Percentiles rank a stretch among this genome's conserved stretches.
phyloP scores from a whole-genome alignment of 441 rosid genomes.

The Flueggea neowawraea region DNA sequence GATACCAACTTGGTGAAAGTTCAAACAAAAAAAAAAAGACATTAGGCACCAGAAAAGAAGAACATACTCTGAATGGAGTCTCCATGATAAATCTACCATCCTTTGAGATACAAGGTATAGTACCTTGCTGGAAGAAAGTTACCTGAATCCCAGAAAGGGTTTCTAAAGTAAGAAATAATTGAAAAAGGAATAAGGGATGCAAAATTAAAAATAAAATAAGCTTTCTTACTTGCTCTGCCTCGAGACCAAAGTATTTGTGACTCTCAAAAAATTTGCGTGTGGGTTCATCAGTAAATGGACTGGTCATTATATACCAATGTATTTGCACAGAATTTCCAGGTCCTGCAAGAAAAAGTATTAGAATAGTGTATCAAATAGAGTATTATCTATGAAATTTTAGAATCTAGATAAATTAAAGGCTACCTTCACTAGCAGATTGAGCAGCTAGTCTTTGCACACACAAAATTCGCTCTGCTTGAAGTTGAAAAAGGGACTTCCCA shows the following conservation, averaged over 20 bases:
- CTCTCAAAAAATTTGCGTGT: constrained; percentile 77
- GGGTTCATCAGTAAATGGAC: constrained; percentile 92
- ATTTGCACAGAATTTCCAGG: constrained; percentile 55
- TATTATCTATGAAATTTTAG: neutral
- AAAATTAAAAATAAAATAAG: constrained; percentile 1
- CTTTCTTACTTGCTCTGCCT: constrained; percentile 72
- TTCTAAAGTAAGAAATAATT: neutral
- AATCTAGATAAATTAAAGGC: constrained; percentile 16
- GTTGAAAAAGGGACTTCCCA: constrained; percentile 95
- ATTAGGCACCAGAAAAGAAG: constrained; percentile 1
- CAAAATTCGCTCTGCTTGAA: constrained; percentile 96
- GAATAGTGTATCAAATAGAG: constrained; percentile 14
- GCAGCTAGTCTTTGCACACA: constrained; percentile 87
- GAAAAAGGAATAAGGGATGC: no score
- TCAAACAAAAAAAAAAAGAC: neutral
- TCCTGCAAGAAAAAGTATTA: constrained; percentile 31
- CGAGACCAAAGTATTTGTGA: constrained; percentile 90
- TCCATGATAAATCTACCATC: constrained; percentile 97
- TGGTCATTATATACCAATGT: constrained; percentile 99
- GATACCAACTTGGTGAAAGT: no score
- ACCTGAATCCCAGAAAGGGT: constrained; percentile 44
- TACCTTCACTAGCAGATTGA: constrained; percentile 76
- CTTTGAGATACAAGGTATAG: constrained; percentile 82
- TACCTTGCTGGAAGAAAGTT: constrained; percentile 97
- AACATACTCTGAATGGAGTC: constrained; percentile 80